Conservation (phyloP, 495 filamentous ascomycete species). For the Glarea lozoyensis region DNA sequence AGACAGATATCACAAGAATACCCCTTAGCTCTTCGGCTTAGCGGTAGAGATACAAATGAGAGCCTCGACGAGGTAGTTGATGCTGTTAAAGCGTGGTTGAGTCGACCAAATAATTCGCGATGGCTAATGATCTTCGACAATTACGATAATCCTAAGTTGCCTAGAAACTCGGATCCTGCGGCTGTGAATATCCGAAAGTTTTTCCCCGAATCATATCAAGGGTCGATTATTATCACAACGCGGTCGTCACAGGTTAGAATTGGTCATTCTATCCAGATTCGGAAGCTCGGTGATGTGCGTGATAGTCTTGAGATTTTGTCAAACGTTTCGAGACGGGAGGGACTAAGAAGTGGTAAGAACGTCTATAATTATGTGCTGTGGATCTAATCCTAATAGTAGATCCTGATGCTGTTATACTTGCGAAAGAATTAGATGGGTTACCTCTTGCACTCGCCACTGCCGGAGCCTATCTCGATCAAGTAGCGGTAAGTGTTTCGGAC, state of each 20-base stretch:
- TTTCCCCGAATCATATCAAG: constrained; percentile 26
- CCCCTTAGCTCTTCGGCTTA: constrained; percentile 13
- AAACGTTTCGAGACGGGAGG: constrained; percentile 21
- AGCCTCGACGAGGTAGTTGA: constrained; percentile 18
- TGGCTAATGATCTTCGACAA: constrained; percentile 37
- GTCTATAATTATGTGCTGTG: background rate
- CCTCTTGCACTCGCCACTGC: constrained; percentile 24
- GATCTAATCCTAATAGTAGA: constrained; percentile 12
- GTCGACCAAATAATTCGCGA: constrained; percentile 27
- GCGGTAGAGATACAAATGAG: constrained; percentile 3
- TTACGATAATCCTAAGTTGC: constrained; percentile 26
- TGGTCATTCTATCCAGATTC: constrained; percentile 22
- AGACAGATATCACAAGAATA: constrained; percentile 21
- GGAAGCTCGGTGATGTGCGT: constrained; percentile 22
- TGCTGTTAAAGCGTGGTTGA: constrained; percentile 28
- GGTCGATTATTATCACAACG: constrained; percentile 32
- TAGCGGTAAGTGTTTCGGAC: constrained; percentile 9
- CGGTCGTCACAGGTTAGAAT: constrained; percentile 23
- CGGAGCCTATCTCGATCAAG: constrained; percentile 24
- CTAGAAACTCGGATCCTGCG: constrained; percentile 9
- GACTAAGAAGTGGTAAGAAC: constrained; percentile 12
- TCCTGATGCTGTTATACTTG: constrained; percentile 15
- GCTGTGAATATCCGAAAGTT: constrained; percentile 26
- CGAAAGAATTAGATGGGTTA: constrained; percentile 21
- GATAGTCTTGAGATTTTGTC: constrained; percentile 28